Conservation (phyloP, 495 filamentous ascomycete genomes). For the Hapsidospora chrysogenum region DNA sequence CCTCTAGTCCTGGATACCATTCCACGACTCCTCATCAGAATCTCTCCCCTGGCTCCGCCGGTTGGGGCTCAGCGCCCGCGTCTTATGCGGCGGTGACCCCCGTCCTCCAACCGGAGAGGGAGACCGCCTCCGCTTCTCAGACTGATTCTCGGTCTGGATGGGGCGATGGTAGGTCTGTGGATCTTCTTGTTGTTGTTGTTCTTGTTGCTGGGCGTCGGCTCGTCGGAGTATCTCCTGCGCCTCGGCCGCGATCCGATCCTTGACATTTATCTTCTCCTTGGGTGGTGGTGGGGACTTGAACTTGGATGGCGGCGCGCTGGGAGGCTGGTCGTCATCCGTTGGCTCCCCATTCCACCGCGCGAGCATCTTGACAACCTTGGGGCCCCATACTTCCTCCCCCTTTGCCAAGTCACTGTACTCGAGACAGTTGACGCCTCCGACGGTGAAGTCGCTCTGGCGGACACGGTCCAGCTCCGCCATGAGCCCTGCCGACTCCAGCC, state of each 20-base stretch:
- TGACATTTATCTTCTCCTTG: too few species aligned
- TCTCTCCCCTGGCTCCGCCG: neutral
- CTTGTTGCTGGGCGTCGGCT: too few species aligned
- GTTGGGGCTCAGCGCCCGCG: slow-evolving; percentile 5
- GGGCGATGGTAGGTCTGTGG: too few species aligned
- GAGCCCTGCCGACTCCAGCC: slow-evolving; percentile 61
- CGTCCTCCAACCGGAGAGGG: neutral
- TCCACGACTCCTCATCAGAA: slow-evolving; percentile 3
- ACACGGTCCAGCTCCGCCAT: slow-evolving; percentile 77
- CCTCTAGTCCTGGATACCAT: slow-evolving; percentile 1
- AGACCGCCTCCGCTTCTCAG: neutral
- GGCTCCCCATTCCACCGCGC: slow-evolving; percentile 30
- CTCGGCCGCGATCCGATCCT: too few species aligned
- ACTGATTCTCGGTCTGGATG: too few species aligned
- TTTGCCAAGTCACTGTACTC: slow-evolving; percentile 67
- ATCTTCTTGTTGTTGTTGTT: too few species aligned
- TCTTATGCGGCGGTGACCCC: slow-evolving; percentile 3
- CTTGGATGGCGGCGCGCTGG: neutral
- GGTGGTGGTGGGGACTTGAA: neutral
- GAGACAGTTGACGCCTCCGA: slow-evolving; percentile 50
- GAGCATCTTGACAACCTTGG: slow-evolving; percentile 50
- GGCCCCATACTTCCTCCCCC: slow-evolving; percentile 71
- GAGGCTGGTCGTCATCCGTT: slow-evolving; percentile 2
- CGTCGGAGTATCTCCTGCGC: too few species aligned
- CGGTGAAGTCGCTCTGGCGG: slow-evolving; percentile 61